These are phyloP conservation scores for Phytophthora agathidicida DNA, from an alignment of 352 stramenopile genomes.

Conservation along the genomic window DNA sequence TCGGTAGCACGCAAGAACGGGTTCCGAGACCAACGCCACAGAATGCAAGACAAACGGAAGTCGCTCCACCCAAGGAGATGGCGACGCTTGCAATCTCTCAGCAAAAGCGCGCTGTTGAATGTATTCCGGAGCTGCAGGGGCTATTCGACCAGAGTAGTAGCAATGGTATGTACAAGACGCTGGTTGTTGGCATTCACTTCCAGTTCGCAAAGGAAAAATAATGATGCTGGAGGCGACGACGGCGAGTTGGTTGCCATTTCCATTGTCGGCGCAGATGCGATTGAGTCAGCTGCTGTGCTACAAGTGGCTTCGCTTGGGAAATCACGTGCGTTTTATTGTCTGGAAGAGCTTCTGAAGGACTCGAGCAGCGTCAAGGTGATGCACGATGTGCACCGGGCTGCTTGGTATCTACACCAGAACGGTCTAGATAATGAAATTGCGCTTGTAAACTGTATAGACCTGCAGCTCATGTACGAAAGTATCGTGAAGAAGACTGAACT, in stretches of 20 bases:
- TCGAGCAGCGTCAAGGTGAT: constrained; percentile 16
- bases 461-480: constrained; percentile 34
- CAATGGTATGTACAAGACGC: neutral
- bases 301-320: constrained; percentile 1
- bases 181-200: constrained; percentile 9
- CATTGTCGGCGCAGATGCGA: neutral
- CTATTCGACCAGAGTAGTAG: neutral
- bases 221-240: neutral
- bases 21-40: too few relatives aligned
- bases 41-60: too few relatives aligned
- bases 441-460: constrained; percentile 22
- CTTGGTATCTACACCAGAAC: neutral
- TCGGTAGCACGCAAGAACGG: too few relatives aligned
- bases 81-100: too few relatives aligned
- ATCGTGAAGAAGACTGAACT: constrained; percentile 5
- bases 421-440: neutral
- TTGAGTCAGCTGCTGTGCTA: constrained; percentile 11
- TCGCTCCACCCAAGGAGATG: too few relatives aligned
- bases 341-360: constrained; percentile 15
- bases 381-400: constrained; percentile 12
- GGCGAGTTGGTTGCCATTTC: constrained; percentile 3
- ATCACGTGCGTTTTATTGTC: neutral
- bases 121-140: neutral
- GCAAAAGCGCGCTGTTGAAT: too few relatives aligned
- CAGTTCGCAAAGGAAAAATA: constrained; percentile 5